A percentile compares a stretch with the other conserved stretches of the same genome.
Conservation (phyloP, 2,329 filamentous ascomycete species). For the Penicillium verrucosum region DNA sequence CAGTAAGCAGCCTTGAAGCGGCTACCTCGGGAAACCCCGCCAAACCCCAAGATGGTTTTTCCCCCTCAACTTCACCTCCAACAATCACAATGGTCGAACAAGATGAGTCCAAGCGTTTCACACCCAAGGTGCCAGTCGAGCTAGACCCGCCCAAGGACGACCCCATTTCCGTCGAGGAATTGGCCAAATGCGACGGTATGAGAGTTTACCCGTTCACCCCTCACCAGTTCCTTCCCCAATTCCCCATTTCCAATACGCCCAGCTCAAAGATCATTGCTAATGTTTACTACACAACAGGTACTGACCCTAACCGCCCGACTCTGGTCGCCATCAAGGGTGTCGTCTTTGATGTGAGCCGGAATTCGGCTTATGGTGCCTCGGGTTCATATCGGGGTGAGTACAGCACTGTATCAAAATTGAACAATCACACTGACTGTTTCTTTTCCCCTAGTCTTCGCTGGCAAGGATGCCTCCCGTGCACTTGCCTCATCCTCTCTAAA, state of each 20-base stretch:
- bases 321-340: constrained; percentile 73
- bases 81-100: constrained; percentile 29
- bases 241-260: not conserved
- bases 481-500: constrained; percentile 85
- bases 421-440: not conserved
- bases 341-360: constrained; percentile 90
- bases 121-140: constrained; percentile 45
- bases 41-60: constrained; percentile 16
- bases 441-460: constrained; percentile 72
- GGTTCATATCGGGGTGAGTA: constrained; percentile 79
- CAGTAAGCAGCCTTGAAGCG: constrained; percentile 13
- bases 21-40: constrained; percentile 12
- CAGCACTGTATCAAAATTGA: not conserved
- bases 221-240: not conserved
- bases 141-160: constrained; percentile 85
- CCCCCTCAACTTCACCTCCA: constrained; percentile 22
- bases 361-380: constrained; percentile 77
- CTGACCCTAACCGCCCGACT: constrained; percentile 49
- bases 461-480: constrained; percentile 92
- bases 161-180: constrained; percentile 73
- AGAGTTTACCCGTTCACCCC: constrained; percentile 17
- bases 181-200: constrained; percentile 80
- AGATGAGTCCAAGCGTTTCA: constrained; percentile 37
- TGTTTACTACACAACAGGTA: constrained; percentile 25
- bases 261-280: not conserved